Evolutionary conservation across 2,329 filamentous ascomycete genomes (phyloP).

Genomic region (Fusarium nodosum): DNA sequence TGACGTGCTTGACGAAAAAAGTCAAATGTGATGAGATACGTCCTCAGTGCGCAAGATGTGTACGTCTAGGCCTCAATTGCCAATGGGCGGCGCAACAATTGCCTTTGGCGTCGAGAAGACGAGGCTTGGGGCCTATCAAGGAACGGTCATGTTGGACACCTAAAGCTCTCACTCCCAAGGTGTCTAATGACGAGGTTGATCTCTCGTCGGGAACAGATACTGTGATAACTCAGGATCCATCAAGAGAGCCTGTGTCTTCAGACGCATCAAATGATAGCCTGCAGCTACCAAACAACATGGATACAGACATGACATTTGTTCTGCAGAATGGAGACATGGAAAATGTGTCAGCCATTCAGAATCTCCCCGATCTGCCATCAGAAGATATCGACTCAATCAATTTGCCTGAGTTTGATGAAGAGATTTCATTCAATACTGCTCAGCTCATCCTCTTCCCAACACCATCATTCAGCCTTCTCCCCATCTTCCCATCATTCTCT

Average conservation of each 20-base stretch:
- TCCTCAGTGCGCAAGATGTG: conserved; percentile 9
- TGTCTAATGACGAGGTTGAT: not conserved
- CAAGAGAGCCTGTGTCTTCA: not conserved
- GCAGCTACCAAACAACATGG: not conserved
- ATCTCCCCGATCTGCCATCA: not conserved
- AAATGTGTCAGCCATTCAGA: not conserved
- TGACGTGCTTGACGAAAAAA: conserved; percentile 14
- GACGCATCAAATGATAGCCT: accelerated
- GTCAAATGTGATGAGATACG: conserved; percentile 22
- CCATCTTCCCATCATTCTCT: conserved; percentile 13
- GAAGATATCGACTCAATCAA: not conserved
- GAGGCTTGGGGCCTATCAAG: conserved; percentile 11
- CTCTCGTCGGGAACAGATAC: not conserved
- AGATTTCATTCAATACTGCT: not conserved
- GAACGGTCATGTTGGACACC: conserved; percentile 8
- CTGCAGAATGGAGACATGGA: accelerated
- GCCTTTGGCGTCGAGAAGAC: conserved; percentile 19
- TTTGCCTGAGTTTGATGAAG: not conserved
- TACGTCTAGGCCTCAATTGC: not conserved
- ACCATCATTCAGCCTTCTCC: conserved; percentile 13
- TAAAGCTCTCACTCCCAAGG: not conserved
- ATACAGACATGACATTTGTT: not conserved
- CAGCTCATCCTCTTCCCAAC: conserved; percentile 12
- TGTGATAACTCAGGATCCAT: not conserved
- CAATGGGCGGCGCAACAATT: not conserved